Evolutionary conservation across 2,329 filamentous ascomycete species (phyloP).

Genomic region (Trichoderma sp.): DNA sequence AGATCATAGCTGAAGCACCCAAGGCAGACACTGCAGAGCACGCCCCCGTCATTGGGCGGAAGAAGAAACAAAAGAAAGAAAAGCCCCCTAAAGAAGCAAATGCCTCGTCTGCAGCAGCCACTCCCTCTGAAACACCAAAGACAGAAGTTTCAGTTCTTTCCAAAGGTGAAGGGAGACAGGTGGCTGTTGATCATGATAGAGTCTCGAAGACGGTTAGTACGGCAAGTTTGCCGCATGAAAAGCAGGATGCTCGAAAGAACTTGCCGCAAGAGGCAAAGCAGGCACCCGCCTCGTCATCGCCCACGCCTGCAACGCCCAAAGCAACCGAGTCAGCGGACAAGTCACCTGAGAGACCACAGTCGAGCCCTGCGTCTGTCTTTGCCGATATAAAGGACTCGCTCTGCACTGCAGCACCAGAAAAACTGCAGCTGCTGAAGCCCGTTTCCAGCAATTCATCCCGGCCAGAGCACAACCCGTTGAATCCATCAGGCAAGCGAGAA

Average conservation of each 20-base stretch:
- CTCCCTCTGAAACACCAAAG: slow-evolving; percentile 26
- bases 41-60: slow-evolving; percentile 75
- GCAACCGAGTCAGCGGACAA: slow-evolving; percentile 30
- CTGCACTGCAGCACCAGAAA: slow-evolving; percentile 41
- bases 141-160: slow-evolving; percentile 27
- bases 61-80: slow-evolving; percentile 85
- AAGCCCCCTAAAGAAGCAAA: slow-evolving; percentile 44
- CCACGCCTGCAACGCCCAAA: slow-evolving; percentile 29
- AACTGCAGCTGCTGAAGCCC: slow-evolving; percentile 44
- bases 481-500: slow-evolving; percentile 34
- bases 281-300: slow-evolving; percentile 28
- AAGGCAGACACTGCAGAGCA: slow-evolving; percentile 59
- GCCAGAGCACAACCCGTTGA: slow-evolving; percentile 34
- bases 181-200: too few species aligned
- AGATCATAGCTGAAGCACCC: slow-evolving; percentile 53
- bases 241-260: not conserved
- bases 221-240: not conserved
- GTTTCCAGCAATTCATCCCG: slow-evolving; percentile 39
- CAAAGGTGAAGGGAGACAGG: not conserved
- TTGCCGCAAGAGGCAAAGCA: slow-evolving; percentile 21
- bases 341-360: slow-evolving; percentile 38
- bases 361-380: slow-evolving; percentile 42
- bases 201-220: not conserved
- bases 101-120: slow-evolving; percentile 26
- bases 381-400: slow-evolving; percentile 41